Conservation (phyloP, 1,139 yeast species). For the Geotrichum restrictum region DNA sequence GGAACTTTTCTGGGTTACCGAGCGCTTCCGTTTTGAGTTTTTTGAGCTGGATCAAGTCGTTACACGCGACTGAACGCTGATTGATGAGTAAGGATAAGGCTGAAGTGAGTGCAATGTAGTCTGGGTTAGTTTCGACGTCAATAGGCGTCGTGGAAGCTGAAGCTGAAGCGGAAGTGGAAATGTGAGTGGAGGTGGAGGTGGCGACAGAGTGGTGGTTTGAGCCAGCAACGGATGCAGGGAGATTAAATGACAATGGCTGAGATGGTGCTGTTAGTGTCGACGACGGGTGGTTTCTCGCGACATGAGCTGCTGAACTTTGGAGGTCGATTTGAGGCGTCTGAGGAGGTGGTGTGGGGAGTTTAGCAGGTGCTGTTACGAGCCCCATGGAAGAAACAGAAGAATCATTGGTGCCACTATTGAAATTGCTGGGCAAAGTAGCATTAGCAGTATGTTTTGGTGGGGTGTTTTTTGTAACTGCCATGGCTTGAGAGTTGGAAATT, state of each 20-base stretch:
- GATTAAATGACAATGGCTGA: too few relatives aligned
- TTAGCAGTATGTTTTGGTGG: too few relatives aligned
- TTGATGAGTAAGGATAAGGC: conserved; percentile 30
- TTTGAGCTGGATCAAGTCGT: conserved; percentile 30
- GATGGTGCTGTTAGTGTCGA: too few relatives aligned
- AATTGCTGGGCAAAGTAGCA: too few relatives aligned
- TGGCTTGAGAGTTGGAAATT: too few relatives aligned
- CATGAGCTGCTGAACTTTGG: background rate
- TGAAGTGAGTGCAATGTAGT: conserved; percentile 34
- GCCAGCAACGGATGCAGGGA: too few relatives aligned
- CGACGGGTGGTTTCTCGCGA: too few relatives aligned
- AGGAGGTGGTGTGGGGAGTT: conserved; percentile 14
- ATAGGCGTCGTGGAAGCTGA: background rate
- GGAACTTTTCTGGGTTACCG: conserved; percentile 29
- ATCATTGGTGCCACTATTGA: too few relatives aligned
- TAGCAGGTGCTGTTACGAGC: background rate
- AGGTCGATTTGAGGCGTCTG: background rate
- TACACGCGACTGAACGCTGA: conserved; percentile 30
- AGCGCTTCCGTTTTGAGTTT: conserved; percentile 31
- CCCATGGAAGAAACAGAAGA: too few relatives aligned
- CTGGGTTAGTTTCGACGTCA: conserved; percentile 29
- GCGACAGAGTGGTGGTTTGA: too few relatives aligned
- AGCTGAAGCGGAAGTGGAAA: too few relatives aligned
- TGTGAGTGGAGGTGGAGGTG: background rate
- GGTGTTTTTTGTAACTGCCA: too few relatives aligned